phyloP scores from a whole-genome alignment of 2,329 filamentous ascomycete species.

The Colletotrichum sp. region DNA sequence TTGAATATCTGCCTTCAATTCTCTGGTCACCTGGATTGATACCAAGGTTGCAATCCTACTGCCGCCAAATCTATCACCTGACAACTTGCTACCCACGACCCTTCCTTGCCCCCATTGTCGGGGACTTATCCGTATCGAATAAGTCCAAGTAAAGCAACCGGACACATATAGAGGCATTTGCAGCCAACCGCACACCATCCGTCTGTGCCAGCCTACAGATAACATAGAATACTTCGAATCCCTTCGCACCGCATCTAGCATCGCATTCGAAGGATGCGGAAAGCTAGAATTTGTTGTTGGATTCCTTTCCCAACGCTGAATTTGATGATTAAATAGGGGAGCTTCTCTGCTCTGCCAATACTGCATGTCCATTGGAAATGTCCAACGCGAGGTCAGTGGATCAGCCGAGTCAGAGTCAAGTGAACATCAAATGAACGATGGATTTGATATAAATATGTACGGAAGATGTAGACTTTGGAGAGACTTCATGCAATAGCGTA shows the following conservation, averaged over 20 bases:
- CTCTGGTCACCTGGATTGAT: not conserved
- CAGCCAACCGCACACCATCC: not conserved
- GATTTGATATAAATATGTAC: not conserved
- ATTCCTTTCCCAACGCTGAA: not conserved
- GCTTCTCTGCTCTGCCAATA: not conserved
- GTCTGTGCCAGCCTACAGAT: not conserved
- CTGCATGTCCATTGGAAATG: not conserved
- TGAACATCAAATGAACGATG: not conserved
- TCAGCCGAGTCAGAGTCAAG: not conserved
- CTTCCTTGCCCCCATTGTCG: not conserved
- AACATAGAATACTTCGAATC: not conserved
- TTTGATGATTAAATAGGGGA: not conserved
- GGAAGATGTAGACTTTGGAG: fast-evolving
- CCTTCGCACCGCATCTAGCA: not conserved
- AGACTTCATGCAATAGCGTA: fast-evolving
- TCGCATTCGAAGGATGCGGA: not conserved
- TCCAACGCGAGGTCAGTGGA: fast-evolving
- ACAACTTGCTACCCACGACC: fast-evolving
- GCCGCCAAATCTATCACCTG: not conserved
- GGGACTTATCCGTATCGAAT: not conserved
- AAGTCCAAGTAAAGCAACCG: fast-evolving
- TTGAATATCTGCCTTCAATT: too few species aligned
- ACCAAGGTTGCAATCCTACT: not conserved
- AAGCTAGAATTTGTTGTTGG: not conserved
- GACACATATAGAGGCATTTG: not conserved